phyloP scores from a whole-genome alignment of 768 basidiomycete genomes.

The Phanerodontia chrysosporium region DNA sequence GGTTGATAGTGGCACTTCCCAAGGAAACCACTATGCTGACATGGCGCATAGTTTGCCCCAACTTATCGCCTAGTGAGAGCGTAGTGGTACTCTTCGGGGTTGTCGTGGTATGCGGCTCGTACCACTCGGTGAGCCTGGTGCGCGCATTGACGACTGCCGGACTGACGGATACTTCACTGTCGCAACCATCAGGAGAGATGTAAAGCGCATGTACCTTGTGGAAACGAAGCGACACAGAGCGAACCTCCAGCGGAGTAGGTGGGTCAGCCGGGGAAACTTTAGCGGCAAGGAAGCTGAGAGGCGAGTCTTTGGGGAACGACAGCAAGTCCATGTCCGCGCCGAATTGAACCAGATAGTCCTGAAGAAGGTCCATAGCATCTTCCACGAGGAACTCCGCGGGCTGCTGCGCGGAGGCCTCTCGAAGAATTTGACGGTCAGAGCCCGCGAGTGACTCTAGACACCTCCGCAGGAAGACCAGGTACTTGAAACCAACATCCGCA shows the following conservation, averaged over 20 bases:
- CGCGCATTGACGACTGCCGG: conserved; percentile 2
- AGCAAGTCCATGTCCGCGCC: not conserved
- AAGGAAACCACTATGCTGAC: conserved; percentile 32
- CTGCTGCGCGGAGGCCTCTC: conserved; percentile 7
- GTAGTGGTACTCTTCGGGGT: conserved; percentile 9
- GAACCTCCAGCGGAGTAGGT: not conserved
- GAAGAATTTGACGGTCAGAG: conserved; percentile 20
- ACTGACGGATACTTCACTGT: conserved; percentile 9
- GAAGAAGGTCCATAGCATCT: not conserved
- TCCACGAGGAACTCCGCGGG: not conserved
- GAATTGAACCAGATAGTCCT: conserved; percentile 7
- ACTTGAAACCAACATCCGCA: conserved; percentile 64
- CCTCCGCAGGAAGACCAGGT: conserved; percentile 75
- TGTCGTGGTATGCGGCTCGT: not conserved
- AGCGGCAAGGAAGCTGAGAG: not conserved
- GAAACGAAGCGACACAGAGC: not conserved
- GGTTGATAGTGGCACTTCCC: conserved; percentile 36
- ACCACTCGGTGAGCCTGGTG: not conserved
- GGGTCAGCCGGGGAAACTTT: not conserved
- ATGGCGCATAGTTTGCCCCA: conserved; percentile 17
- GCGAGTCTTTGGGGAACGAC: not conserved
- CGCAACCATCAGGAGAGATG: not conserved
- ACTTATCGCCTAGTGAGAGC: conserved; percentile 10
- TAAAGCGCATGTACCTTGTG: conserved; percentile 1
- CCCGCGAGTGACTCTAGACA: conserved; percentile 44